These are phyloP conservation scores for Ceratocystis eucalypticola DNA, from an alignment of 2,329 filamentous ascomycete genomes.

Conservation along the genomic window DNA sequence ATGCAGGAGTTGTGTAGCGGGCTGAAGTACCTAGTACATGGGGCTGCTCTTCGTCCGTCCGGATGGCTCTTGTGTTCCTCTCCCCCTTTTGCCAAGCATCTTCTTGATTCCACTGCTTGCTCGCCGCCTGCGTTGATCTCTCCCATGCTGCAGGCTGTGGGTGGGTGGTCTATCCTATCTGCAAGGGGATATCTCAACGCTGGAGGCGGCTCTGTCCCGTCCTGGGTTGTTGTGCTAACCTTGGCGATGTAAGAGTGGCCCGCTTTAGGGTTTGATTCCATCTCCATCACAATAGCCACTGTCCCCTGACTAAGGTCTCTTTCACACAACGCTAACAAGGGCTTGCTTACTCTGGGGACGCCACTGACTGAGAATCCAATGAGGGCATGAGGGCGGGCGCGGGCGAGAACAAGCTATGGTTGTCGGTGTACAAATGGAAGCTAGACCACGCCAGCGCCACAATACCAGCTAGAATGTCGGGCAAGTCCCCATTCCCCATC, in stretches of 20 bases:
- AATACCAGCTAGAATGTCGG: no score
- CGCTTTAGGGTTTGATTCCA: neutral
- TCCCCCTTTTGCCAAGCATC: neutral
- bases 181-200: neutral
- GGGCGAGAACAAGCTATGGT: neutral
- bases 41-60: no score
- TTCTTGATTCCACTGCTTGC: neutral
- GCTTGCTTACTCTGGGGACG: neutral
- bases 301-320: neutral
- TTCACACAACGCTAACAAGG: neutral
- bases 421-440: no score
- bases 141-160: no score
- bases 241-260: neutral
- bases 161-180: neutral
- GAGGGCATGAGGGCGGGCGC: neutral
- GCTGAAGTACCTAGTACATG: neutral
- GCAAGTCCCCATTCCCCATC: no score
- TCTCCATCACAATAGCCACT: neutral
- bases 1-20: neutral
- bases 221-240: no score
- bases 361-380: neutral
- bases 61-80: neutral
- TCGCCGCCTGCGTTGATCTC: no score
- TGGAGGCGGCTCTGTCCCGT: no score
- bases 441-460: no score